A percentile compares a stretch with the other conserved stretches of the same genome.
Conservation (phyloP, 306 rosid genomes). For the Albizia julibrissin region DNA sequence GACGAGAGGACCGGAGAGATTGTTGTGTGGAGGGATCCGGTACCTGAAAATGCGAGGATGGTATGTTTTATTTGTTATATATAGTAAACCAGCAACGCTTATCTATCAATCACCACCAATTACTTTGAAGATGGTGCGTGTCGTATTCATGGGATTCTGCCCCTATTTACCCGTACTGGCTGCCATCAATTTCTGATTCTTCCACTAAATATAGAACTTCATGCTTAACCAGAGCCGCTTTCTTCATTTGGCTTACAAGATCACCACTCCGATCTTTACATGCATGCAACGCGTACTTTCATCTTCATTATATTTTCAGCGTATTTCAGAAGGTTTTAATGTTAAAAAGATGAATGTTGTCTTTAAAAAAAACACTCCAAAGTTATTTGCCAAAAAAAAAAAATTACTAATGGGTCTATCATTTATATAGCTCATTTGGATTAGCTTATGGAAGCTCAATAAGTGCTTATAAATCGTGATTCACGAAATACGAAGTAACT, state of each 20-base stretch:
- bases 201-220: neutral
- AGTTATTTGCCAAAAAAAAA: neutral
- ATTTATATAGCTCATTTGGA: no score
- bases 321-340: neutral
- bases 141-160: neutral
- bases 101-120: neutral
- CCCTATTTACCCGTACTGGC: neutral
- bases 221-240: neutral
- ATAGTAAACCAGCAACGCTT: neutral
- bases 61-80: neutral
- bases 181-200: neutral
- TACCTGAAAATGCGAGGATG: neutral
- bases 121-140: neutral
- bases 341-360: no score
- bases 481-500: no score
- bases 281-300: neutral
- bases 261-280: no score
- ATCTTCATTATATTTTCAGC: neutral
- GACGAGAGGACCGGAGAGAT: constrained; percentile 1
- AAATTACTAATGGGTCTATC: neutral
- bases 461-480: no score
- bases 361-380: no score
- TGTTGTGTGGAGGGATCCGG: neutral
- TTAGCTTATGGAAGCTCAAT: no score
- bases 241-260: neutral